A percentile compares a stretch with the other conserved stretches of the same genome.
phyloP scores from a whole-genome alignment of 495 filamentous ascomycete genomes.

The Chaetomidium leptoderma region DNA sequence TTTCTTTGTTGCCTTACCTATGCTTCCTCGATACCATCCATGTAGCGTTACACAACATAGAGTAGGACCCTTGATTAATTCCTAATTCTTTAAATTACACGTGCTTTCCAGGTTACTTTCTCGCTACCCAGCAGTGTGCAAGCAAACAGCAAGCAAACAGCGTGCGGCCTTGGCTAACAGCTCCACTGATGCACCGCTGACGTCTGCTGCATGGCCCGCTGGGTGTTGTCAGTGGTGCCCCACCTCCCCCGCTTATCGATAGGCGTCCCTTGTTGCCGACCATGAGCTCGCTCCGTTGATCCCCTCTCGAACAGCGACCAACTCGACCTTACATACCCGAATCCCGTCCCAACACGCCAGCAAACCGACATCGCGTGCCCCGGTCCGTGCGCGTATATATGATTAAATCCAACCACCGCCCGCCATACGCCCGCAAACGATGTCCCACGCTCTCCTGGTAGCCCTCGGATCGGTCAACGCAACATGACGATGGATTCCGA shows the following conservation, averaged over 20 bases:
- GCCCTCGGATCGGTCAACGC: background rate
- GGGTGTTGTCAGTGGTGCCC: background rate
- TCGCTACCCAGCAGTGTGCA: no score
- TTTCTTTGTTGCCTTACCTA: background rate
- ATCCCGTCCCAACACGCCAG: background rate
- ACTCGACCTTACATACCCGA: background rate
- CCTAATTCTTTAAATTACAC: background rate
- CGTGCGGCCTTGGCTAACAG: no score
- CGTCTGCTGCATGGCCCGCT: background rate
- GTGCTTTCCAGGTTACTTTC: background rate
- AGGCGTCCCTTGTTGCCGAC: no score
- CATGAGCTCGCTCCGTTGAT: background rate
- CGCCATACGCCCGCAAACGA: background rate
- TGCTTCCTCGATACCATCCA: background rate
- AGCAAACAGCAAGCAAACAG: no score
- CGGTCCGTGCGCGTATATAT: background rate
- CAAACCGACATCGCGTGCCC: background rate
- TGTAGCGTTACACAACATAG: background rate
- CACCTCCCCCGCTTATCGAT: conserved; percentile 4
- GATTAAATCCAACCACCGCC: background rate
- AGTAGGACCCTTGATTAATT: background rate
- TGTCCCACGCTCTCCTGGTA: background rate
- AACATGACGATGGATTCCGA: conserved; percentile 13
- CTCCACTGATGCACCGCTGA: background rate
- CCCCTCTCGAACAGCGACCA: background rate